Base-by-base conservation (phyloP, 495 filamentous ascomycete genomes). In the Aspergillus egyptiacus region DNA sequence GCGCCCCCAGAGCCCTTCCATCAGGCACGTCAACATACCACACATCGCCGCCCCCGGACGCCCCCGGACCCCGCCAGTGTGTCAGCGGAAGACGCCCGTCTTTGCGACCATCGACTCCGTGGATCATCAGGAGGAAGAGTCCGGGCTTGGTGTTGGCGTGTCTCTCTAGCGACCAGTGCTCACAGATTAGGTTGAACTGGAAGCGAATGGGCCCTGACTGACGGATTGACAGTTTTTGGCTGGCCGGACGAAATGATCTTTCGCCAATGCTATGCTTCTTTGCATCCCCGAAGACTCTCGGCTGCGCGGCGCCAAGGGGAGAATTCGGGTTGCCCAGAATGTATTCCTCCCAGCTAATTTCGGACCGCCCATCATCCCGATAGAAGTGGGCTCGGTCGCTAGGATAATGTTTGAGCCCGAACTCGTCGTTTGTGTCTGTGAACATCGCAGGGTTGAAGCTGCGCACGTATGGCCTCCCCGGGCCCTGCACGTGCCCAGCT, bases 391-490 rank as follows among this genome's bases (percentile, higher is more conserved):
- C 55, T n/a, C 65, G 66, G 51, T 96, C 77, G 2, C 54, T 45
- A 0, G 93, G 91, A 62, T 84, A 96, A 57, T 98, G 93, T 17
- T 72, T 75, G 3, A 78, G 62, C 0, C 89, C 89, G 56, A 98
- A 94, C 15, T 84, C 78, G 31, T 87, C 82, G 59, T 95, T 95
- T n/a, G 75, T 66, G 63, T 83, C 77, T n/a, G 77, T 84, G 66
- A 98, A 98, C 58, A 76, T 69, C 7, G 70, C 59, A 1, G 90
- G 78, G 2, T 71, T 76, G 61, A 96, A 93, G n/a, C 60, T 53
- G 52, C 83, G 77, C 27, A 69, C 69, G 66, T 93, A 97, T 1
- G 72, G 66, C 55, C 66, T 51, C 25, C 69, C 71, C 56, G 63
- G 35, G 33, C 77, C 65, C 61, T 67, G 38, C 52, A 84, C 62